Evolutionary conservation across 2,329 filamentous ascomycete genomes (phyloP).

Genomic region (Phaeosphaeriaceae sp.): DNA sequence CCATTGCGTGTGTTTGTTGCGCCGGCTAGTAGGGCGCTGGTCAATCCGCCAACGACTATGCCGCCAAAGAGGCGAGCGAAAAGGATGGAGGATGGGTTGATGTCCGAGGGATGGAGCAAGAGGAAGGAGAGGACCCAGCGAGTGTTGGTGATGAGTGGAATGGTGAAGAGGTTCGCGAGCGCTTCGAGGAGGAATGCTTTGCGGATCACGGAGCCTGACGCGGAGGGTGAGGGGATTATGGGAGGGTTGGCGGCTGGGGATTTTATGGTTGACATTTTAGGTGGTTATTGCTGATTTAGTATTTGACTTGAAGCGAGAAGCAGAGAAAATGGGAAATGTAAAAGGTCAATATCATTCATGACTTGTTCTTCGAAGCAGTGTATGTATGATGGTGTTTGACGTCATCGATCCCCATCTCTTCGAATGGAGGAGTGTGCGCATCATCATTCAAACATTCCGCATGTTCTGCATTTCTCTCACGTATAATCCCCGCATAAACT

Average conservation of each 20-base stretch:
- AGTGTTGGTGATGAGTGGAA: constrained; percentile 33
- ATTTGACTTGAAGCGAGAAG: background rate
- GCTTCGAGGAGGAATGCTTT: constrained; percentile 37
- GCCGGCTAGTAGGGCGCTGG: constrained; percentile 29
- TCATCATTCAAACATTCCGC: too few species aligned
- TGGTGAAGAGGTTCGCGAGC: constrained; percentile 34
- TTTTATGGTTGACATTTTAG: constrained; percentile 10
- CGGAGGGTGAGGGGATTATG: constrained; percentile 19
- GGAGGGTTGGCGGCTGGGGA: constrained; percentile 28
- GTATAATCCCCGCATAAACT: too few species aligned
- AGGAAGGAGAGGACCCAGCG: constrained; percentile 27
- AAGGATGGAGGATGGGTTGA: constrained; percentile 30
- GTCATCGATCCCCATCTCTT: background rate
- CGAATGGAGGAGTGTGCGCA: background rate
- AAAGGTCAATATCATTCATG: background rate
- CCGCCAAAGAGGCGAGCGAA: constrained; percentile 34
- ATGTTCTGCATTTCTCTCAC: too few species aligned
- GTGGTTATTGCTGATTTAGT: background rate
- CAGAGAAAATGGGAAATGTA: too few species aligned
- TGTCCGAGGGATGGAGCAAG: constrained; percentile 25
- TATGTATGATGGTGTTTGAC: background rate
- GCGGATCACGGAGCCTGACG: constrained; percentile 27
- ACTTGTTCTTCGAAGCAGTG: background rate
- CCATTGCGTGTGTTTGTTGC: constrained; percentile 33
- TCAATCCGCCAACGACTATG: constrained; percentile 30